These are phyloP conservation scores for Rhodosporidiobolus odoratus DNA, from an alignment of 768 basidiomycete genomes.

Conservation along the genomic window DNA sequence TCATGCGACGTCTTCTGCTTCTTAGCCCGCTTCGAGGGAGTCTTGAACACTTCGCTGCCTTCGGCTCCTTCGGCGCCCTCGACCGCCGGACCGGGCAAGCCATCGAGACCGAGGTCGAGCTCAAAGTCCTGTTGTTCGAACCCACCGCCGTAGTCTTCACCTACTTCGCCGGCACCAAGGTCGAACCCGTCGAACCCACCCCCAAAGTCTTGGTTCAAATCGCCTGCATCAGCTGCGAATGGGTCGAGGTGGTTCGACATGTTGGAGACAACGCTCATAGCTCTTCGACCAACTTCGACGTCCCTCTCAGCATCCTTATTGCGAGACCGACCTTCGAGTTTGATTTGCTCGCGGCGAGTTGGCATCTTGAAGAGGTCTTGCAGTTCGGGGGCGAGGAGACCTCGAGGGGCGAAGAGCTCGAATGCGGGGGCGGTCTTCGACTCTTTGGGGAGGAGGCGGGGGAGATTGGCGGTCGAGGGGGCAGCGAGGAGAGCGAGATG, in stretches of 20 bases:
- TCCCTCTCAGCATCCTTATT: constrained; percentile 5
- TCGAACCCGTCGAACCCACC: neutral
- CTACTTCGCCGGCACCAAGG: constrained; percentile 18
- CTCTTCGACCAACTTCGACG: constrained; percentile 27
- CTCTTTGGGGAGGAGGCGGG: constrained; percentile 60
- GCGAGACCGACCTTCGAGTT: constrained; percentile 19
- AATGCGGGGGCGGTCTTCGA: constrained; percentile 60
- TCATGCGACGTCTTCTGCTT: constrained; percentile 21
- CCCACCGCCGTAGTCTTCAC: constrained; percentile 33
- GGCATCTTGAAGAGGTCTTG: constrained; percentile 71
- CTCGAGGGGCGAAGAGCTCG: constrained; percentile 74
- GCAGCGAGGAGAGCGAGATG: constrained; percentile 83
- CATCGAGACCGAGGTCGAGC: constrained; percentile 12
- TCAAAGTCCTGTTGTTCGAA: constrained; percentile 26
- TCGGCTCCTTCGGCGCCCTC: constrained; percentile 1
- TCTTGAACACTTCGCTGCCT: constrained; percentile 11
- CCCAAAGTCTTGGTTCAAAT: constrained; percentile 20
- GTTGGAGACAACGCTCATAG: constrained; percentile 26
- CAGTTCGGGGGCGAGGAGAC: constrained; percentile 68
- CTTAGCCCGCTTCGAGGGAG: constrained; percentile 24
- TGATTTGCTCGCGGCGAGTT: constrained; percentile 30
- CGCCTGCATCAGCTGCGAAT: neutral
- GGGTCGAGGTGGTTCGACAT: neutral
- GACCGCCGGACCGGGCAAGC: neutral
- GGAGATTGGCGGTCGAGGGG: constrained; percentile 76